Percentiles rank a stretch among this genome's conserved stretches.
These are phyloP conservation scores for Fistulinella prunicolor DNA, from an alignment of 768 basidiomycete genomes.

Conservation along the genomic window DNA sequence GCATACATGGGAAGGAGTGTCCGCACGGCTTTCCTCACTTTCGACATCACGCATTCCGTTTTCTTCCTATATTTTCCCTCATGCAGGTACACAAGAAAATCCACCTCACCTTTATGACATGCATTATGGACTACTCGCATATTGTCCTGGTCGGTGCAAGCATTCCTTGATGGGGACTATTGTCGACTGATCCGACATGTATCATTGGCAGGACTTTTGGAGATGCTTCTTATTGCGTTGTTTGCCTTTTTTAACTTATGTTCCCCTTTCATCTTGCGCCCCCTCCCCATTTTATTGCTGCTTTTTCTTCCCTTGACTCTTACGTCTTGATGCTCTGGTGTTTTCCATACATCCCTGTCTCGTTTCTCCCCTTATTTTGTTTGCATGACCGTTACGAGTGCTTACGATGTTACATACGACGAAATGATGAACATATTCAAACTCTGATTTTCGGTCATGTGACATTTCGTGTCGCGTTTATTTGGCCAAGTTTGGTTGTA, in stretches of 20 bases:
- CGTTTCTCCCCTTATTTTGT: conserved; percentile 9
- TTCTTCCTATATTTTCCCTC: conserved; percentile 5
- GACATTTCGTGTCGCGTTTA: conserved; percentile 19
- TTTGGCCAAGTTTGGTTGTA: conserved; percentile 16
- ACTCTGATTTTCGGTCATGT: conserved; percentile 25
- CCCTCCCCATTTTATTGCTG: conserved; percentile 6
- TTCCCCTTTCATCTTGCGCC: conserved; percentile 9
- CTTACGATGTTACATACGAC: conserved; percentile 29
- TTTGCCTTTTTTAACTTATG: conserved; percentile 19
- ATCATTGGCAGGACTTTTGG: conserved; percentile 21
- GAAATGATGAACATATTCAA: conserved; percentile 20
- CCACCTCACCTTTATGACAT: conserved; percentile 23
- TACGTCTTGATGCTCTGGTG: conserved; percentile 10
- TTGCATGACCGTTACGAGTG: conserved; percentile 25
- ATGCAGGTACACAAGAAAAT: conserved; percentile 24
- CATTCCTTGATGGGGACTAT: conserved; percentile 9
- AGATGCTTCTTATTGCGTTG: conserved; percentile 20
- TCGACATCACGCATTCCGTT: conserved; percentile 15
- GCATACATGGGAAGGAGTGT: conserved; percentile 15
- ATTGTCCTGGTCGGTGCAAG: conserved; percentile 20
- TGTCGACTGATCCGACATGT: conserved; percentile 15
- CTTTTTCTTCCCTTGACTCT: conserved; percentile 5
- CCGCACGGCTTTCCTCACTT: conserved; percentile 10
- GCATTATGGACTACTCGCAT: conserved; percentile 29
- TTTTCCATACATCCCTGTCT: conserved; percentile 3